A percentile compares a stretch with the other conserved stretches of the same genome.
Conservation (phyloP, 768 basidiomycete species). For the Boletus tomentosulus region DNA sequence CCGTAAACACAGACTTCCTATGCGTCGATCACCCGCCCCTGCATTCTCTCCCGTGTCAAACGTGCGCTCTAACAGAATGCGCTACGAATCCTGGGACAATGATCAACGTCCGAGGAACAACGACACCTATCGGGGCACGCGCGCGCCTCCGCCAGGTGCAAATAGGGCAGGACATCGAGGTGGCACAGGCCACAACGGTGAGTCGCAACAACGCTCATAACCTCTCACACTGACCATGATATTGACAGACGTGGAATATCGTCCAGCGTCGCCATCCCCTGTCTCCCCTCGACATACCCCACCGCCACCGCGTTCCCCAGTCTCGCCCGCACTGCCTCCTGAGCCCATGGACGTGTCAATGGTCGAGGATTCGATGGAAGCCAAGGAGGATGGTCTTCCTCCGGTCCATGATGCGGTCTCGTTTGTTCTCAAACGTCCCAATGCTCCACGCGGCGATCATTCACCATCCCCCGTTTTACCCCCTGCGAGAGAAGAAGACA, state of each 20-base stretch:
- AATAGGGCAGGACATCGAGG: constrained; percentile 5
- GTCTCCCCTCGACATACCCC: constrained; percentile 22
- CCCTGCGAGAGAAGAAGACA: constrained; percentile 27
- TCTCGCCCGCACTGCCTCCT: constrained; percentile 29
- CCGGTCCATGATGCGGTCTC: constrained; percentile 36
- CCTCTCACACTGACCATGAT: constrained; percentile 1
- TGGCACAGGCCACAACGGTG: constrained; percentile 11
- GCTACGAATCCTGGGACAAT: constrained; percentile 34
- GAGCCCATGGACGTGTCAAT: constrained; percentile 33
- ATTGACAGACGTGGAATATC: constrained; percentile 15
- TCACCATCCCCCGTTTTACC: constrained; percentile 42
- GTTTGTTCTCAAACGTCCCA: constrained; percentile 42
- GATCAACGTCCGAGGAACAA: constrained; percentile 34
- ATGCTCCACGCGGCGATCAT: constrained; percentile 42
- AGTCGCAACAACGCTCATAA: neutral
- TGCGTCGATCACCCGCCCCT: constrained; percentile 34
- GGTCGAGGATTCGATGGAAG: constrained; percentile 3
- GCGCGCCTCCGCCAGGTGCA: constrained; percentile 8
- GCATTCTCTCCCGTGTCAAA: constrained; percentile 39
- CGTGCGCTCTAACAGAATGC: constrained; percentile 30
- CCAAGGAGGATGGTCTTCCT: constrained; percentile 34
- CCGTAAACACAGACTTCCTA: constrained; percentile 31
- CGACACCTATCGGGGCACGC: constrained; percentile 16
- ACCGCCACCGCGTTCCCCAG: constrained; percentile 22
- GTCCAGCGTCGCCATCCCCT: constrained; percentile 20